Evolutionary conservation across 1,139 yeast species (phyloP).

Genomic region (Hansenula lynferdii): DNA sequence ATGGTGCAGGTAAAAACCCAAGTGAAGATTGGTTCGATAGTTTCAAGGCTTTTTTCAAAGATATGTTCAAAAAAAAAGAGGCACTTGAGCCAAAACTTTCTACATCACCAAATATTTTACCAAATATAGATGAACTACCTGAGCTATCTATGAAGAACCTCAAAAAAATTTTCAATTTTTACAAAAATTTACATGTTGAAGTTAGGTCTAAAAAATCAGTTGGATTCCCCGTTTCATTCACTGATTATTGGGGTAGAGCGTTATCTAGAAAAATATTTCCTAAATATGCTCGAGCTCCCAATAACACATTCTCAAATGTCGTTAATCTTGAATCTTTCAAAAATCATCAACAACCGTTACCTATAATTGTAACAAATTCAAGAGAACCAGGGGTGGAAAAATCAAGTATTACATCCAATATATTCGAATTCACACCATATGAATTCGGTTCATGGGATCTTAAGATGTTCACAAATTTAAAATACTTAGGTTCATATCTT

Average conservation of each 20-base stretch:
- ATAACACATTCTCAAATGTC: conserved; percentile 32
- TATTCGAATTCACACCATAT: conserved; percentile 56
- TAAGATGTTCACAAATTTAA: conserved; percentile 46
- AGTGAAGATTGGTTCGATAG: conserved; percentile 17
- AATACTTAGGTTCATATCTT: conserved; percentile 51
- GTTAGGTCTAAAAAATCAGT: conserved; percentile 43
- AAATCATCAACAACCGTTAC: conserved; percentile 35
- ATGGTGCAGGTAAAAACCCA: conserved; percentile 1
- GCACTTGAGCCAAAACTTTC: conserved; percentile 14
- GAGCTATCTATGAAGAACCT: conserved; percentile 24
- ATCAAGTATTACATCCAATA: conserved; percentile 21
- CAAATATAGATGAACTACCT: conserved; percentile 15
- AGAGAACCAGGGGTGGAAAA: conserved; percentile 29
- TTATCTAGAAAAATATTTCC: conserved; percentile 44
- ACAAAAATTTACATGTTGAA: conserved; percentile 47
- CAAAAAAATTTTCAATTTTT: conserved; percentile 38
- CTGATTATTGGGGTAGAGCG: conserved; percentile 69
- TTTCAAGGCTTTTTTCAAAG: conserved; percentile 20
- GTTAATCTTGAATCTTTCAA: conserved; percentile 29
- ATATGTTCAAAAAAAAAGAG: conserved; percentile 19
- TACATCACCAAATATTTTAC: conserved; percentile 12
- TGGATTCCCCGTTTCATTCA: conserved; percentile 54
- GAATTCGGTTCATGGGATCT: conserved; percentile 73
- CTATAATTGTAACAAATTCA: conserved; percentile 35
- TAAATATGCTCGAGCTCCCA: conserved; percentile 31